A percentile compares a stretch with the other conserved stretches of the same genome.
phyloP scores from a whole-genome alignment of 2,329 filamentous ascomycete species.

The Raffaelea albimanens region DNA sequence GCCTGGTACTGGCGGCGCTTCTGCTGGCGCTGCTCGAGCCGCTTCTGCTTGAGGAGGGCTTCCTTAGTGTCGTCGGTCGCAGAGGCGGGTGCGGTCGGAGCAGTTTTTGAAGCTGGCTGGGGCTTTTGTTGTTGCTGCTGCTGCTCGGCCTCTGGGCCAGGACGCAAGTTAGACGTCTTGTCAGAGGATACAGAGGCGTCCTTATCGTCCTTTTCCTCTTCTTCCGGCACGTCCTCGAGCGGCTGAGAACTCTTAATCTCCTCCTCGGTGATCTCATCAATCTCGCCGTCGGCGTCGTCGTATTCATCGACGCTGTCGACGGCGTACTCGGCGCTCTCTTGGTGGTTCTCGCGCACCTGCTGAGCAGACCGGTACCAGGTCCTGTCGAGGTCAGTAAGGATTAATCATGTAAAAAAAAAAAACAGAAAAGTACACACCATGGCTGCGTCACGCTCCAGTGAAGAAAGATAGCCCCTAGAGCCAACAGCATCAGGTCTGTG shows the following conservation, averaged over 20 bases:
- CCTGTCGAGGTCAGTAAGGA: conserved; percentile 28
- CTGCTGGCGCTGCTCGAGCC: conserved; percentile 9
- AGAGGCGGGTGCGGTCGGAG: background rate
- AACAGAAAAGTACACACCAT: conserved; percentile 49
- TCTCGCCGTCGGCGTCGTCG: conserved; percentile 5
- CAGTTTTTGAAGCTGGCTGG: background rate
- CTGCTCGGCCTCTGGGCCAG: background rate
- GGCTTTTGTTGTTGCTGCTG: background rate
- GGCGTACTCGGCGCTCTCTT: conserved; percentile 28
- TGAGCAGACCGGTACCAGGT: conserved; percentile 68
- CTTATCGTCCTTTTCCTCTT: conserved; percentile 18
- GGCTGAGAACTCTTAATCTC: background rate
- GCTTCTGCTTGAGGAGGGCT: conserved; percentile 1
- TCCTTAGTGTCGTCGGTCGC: conserved; percentile 1
- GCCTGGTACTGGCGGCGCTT: conserved; percentile 14
- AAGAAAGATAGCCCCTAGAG: conserved; percentile 72
- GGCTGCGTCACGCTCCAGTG: conserved; percentile 88
- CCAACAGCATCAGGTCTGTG: conserved; percentile 75
- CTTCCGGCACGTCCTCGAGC: conserved; percentile 36
- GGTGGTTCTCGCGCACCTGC: conserved; percentile 44
- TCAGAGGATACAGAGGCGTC: background rate
- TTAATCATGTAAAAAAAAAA: background rate
- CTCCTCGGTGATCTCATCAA: background rate
- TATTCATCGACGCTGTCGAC: conserved; percentile 35
- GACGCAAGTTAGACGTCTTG: too few relatives aligned